Conservation (phyloP, 257 asterid genomes). For the Solanum pennellii region DNA sequence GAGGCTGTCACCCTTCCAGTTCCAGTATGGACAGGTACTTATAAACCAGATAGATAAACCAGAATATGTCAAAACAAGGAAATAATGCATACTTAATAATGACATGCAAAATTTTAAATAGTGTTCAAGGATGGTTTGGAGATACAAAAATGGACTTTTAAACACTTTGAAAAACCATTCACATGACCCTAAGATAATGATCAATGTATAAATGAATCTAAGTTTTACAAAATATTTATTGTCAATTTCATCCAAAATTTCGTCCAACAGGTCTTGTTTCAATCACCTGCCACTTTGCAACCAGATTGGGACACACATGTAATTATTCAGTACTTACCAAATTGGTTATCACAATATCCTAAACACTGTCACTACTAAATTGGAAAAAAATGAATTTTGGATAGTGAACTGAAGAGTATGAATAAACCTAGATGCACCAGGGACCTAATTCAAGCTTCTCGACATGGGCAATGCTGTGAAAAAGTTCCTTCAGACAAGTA, state of each 20-base stretch:
- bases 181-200: background rate
- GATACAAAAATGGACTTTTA: background rate
- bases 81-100: background rate
- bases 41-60: background rate
- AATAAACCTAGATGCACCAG: too few relatives aligned
- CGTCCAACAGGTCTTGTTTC: background rate
- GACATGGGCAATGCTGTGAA: background rate
- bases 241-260: too few relatives aligned
- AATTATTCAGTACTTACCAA: background rate
- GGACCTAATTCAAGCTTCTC: background rate
- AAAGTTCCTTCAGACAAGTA: background rate
- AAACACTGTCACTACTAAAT: background rate
- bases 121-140: background rate
- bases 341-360: background rate
- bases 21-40: background rate
- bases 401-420: too few relatives aligned
- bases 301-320: background rate
- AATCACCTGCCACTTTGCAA: background rate
- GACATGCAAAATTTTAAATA: background rate
- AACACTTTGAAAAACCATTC: background rate
- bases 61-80: background rate
- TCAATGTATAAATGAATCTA: background rate
- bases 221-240: too few relatives aligned
- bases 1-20: background rate
- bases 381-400: too few relatives aligned